Base-by-base conservation (phyloP, 2,329 filamentous ascomycete species). In the Paecilomyces variotii region DNA sequence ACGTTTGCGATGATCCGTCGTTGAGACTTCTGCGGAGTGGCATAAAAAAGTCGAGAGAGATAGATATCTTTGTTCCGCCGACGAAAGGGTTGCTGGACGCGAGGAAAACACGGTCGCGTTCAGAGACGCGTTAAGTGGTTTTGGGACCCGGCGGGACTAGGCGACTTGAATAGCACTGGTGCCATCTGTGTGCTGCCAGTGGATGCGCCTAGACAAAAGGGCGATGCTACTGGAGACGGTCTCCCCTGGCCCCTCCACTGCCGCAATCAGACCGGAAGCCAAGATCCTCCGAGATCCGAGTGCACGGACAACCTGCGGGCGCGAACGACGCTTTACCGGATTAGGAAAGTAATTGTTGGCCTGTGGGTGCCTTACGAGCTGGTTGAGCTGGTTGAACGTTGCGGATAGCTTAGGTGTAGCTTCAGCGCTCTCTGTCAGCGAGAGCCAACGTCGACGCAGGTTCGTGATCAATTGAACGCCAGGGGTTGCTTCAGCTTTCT, bases 91-190 rank as follows among this genome's bases (percentile, higher is more conserved):
- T 58, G 52, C 57, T 32, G 61, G 50, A 69, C 66, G 65, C 70
- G 66, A 68, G 55, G 28, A 53, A 32, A 59, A 69, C 71, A 70
- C 71, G 68, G 68, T 69, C 72, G 72, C 73, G 73, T 70, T 60
- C 56, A 5, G 45, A 2, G 55, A 66, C 74, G 74, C 72, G 74
- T 76, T 69, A 76, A 76, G 69, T 76, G 73, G 65, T 71, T 72
- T 68, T 60, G 0, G 50, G 50, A n/a, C 50, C 50, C 50, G 50
- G 50, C 27, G 50, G 50, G 50, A 52, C 50, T 19, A 14, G 4
- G 39, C 39, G 14, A 24, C 39, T 10, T 0, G 4, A 24, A 4
- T 45, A 45, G n/a, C 39, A 45, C 39, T n/a, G 2, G 7, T n/a
- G 39, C 19, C 5, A 45, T 6, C 19, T 45, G 1, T 9, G n/a